phyloP scores from a whole-genome alignment of 1,284 basidiomycete genomes.

The Cystobasidiaceae sp. region DNA sequence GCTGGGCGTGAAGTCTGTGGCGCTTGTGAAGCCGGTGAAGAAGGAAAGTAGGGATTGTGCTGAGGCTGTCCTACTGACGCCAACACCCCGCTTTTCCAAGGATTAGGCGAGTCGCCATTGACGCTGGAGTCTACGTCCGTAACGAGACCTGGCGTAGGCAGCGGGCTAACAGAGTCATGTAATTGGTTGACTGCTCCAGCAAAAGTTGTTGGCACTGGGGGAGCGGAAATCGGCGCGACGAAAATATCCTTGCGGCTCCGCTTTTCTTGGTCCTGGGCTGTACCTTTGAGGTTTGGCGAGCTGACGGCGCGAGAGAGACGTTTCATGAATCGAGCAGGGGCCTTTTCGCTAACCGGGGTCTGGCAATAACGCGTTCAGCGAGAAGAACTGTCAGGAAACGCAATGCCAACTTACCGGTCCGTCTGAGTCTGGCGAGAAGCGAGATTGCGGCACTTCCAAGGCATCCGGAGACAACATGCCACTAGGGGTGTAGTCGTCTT shows the following conservation, averaged over 20 bases:
- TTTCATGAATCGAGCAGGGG: not conserved
- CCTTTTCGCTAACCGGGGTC: slow-evolving; percentile 2
- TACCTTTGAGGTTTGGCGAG: slow-evolving; percentile 25
- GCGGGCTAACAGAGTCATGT: not conserved
- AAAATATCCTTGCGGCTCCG: not conserved
- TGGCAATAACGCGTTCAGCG: not conserved
- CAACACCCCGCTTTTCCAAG: not conserved
- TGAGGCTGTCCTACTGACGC: not conserved
- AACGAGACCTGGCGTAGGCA: slow-evolving; percentile 2
- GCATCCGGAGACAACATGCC: not conserved
- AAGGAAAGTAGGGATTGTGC: slow-evolving; percentile 14
- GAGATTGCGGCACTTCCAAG: slow-evolving; percentile 5
- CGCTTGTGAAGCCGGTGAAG: too few species aligned
- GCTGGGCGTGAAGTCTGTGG: not conserved
- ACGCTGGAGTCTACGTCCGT: slow-evolving; percentile 7
- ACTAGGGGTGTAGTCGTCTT: not conserved
- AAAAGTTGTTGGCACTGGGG: slow-evolving; percentile 5
- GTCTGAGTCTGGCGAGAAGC: slow-evolving; percentile 29
- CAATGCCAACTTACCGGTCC: slow-evolving; percentile 18
- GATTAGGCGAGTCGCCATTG: not conserved
- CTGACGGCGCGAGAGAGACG: slow-evolving; percentile 17
- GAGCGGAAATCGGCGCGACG: slow-evolving; percentile 15
- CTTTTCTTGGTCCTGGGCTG: too few species aligned
- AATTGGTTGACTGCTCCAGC: not conserved
- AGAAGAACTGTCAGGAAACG: not conserved